These are phyloP conservation scores for Aspergillus saccharolyticus DNA, from an alignment of 495 filamentous ascomycete genomes.

Conservation along the genomic window DNA sequence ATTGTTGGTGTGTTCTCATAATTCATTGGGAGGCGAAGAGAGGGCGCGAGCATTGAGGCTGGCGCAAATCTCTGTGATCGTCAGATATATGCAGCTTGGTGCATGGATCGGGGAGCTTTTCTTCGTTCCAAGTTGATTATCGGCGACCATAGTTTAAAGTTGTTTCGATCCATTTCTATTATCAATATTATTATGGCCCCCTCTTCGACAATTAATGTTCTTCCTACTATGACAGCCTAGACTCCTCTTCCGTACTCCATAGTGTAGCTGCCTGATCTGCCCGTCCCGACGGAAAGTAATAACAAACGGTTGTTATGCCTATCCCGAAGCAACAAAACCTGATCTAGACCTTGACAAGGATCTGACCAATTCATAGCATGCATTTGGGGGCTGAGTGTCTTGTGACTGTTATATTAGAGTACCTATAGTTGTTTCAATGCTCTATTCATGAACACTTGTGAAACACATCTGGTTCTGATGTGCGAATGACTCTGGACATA, in stretches of 20 bases:
- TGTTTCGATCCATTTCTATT: neutral
- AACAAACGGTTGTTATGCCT: neutral
- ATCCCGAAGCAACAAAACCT: neutral
- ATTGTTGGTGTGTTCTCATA: too few relatives aligned
- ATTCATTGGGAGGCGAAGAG: neutral
- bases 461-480: too few relatives aligned
- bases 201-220: too few relatives aligned
- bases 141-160: neutral
- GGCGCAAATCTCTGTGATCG: neutral
- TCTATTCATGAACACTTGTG: too few relatives aligned
- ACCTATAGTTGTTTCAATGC: too few relatives aligned
- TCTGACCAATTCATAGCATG: neutral
- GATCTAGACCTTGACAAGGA: neutral
- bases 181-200: neutral
- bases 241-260: neutral
- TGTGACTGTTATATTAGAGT: too few relatives aligned
- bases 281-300: neutral
- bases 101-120: neutral
- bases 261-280: neutral
- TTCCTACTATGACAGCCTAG: too few relatives aligned
- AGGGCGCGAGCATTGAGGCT: neutral
- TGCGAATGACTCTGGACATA: too few relatives aligned
- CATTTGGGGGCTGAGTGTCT: neutral
- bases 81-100: neutral
- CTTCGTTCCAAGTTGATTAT: slow-evolving; percentile 1